Percentiles rank a stretch among this genome's conserved stretches.
These are phyloP conservation scores for Phytopythium montanum DNA, from an alignment of 352 stramenopile genomes.

Conservation along the genomic window DNA sequence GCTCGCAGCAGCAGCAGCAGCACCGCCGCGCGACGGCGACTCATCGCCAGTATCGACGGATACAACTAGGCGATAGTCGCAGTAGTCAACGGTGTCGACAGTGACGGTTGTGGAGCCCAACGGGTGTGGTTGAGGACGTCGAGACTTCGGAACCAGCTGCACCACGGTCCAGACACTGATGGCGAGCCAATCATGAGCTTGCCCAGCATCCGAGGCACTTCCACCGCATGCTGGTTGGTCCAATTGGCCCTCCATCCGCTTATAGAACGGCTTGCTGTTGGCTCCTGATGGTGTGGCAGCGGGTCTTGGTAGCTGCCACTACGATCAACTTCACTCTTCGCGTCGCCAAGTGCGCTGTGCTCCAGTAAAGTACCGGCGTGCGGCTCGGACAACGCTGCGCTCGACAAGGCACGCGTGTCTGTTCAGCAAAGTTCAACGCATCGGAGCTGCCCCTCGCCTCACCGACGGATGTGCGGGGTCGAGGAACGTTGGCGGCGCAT, in stretches of 20 bases:
- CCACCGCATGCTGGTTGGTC: no score
- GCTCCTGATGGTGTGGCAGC: background rate
- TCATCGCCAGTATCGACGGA: background rate
- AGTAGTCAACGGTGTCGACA: background rate
- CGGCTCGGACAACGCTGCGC: conserved; percentile 27
- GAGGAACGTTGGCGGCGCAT: background rate
- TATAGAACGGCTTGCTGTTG: background rate
- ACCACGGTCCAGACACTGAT: background rate
- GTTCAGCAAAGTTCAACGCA: background rate
- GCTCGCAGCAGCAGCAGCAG: conserved; percentile 20
- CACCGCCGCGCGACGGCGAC: conserved; percentile 4
- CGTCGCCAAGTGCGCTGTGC: conserved; percentile 17
- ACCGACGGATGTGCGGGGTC: background rate
- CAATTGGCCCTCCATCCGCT: background rate
- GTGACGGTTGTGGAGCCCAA: background rate
- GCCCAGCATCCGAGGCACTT: background rate
- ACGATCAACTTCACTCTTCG: no score
- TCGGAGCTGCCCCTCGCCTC: background rate
- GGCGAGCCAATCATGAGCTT: background rate
- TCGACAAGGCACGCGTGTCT: conserved; percentile 22
- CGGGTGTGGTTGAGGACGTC: background rate
- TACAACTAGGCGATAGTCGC: background rate
- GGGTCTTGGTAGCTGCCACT: no score
- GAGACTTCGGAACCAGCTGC: background rate
- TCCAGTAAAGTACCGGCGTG: conserved; percentile 16